Conservation (phyloP, 2,329 filamentous ascomycete species). For the Beauveria sp. region DNA sequence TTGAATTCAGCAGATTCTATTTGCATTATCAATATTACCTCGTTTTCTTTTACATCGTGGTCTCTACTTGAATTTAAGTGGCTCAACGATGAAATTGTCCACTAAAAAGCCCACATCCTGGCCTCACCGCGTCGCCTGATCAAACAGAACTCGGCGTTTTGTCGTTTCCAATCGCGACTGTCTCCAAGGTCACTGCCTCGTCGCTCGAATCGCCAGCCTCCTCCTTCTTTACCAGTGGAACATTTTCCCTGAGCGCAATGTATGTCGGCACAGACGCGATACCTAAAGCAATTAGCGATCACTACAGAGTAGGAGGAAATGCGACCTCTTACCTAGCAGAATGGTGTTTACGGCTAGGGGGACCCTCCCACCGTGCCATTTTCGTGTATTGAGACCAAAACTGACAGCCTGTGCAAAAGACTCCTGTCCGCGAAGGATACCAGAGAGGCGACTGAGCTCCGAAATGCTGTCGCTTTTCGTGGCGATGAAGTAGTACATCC, state of each 20-base stretch:
- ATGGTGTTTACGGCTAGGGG: constrained; percentile 32
- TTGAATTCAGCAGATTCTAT: background rate
- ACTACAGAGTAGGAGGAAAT: background rate
- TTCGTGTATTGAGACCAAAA: constrained; percentile 30
- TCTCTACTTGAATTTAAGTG: background rate
- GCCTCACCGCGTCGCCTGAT: background rate
- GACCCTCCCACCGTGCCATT: constrained; percentile 31
- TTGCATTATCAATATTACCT: background rate
- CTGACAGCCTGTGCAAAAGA: constrained; percentile 32
- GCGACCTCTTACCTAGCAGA: constrained; percentile 25
- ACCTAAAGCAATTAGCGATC: constrained; percentile 13
- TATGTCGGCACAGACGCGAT: constrained; percentile 22
- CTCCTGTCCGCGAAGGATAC: constrained; percentile 33
- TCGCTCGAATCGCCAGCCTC: background rate
- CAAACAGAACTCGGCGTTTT: background rate
- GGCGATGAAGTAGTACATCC: constrained; percentile 48
- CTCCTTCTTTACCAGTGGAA: constrained; percentile 17
- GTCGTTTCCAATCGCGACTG: background rate
- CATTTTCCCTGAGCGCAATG: constrained; percentile 22
- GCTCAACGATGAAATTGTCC: background rate
- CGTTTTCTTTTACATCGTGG: background rate
- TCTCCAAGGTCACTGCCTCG: background rate
- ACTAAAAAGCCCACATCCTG: too few species aligned
- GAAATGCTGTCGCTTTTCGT: constrained; percentile 50
- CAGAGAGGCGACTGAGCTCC: constrained; percentile 36